phyloP scores from a whole-genome alignment of 208 protist species.

The Crithidia expoeki region DNA sequence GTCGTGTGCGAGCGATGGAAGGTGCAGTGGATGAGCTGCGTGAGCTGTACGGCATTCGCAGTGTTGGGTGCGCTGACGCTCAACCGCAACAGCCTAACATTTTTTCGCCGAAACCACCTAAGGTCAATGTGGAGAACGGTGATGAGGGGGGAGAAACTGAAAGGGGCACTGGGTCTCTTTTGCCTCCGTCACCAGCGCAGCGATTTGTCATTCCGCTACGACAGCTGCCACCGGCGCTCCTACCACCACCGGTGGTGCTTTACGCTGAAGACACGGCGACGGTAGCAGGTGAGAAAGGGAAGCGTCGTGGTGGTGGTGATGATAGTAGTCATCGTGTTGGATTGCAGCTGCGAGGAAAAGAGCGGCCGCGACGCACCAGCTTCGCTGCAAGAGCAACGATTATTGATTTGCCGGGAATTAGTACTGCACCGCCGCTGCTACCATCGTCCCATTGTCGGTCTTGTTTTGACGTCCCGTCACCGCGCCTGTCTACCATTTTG shows the following conservation, averaged over 20 bases:
- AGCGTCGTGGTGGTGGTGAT: not conserved
- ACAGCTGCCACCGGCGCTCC: constrained; percentile 17
- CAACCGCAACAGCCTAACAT: not conserved
- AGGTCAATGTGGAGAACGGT: not conserved
- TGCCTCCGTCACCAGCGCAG: not conserved
- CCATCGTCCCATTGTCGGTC: not conserved
- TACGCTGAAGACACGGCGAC: constrained; percentile 13
- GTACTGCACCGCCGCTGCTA: not conserved
- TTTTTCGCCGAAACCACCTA: not conserved
- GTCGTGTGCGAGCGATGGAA: constrained; percentile 49
- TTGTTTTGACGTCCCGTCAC: not conserved
- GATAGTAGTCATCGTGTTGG: not conserved
- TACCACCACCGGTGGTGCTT: constrained; percentile 20
- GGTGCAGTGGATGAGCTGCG: constrained; percentile 54
- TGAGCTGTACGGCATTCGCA: constrained; percentile 43
- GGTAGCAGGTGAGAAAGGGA: not conserved
- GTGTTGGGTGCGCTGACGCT: constrained; percentile 6
- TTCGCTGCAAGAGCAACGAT: constrained; percentile 28
- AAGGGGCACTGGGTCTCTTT: not conserved
- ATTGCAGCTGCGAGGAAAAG: not conserved
- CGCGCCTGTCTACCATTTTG: not conserved
- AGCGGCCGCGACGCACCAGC: constrained; percentile 28
- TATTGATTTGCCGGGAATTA: not conserved
- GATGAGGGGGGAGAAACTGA: not conserved
- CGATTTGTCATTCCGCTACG: constrained; percentile 26